phyloP scores from a whole-genome alignment of 2,329 filamentous ascomycete species.

The Corynespora cassiicola region DNA sequence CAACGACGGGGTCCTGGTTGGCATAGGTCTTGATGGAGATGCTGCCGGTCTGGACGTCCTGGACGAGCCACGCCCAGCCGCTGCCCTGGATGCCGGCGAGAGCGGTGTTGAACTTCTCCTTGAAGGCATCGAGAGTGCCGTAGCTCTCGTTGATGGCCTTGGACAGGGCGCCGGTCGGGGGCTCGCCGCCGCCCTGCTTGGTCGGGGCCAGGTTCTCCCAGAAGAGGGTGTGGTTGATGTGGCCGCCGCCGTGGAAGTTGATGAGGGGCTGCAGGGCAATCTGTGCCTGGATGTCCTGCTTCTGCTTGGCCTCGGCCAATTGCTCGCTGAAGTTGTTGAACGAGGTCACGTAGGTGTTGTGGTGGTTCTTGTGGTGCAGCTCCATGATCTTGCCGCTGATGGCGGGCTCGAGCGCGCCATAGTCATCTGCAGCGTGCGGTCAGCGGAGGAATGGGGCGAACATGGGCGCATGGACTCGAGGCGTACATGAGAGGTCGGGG shows the following conservation, averaged over 20 bases:
- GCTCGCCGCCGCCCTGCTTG: conserved; percentile 70
- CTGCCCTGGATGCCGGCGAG: conserved; percentile 70
- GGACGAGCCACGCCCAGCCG: conserved; percentile 69
- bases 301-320: conserved; percentile 63
- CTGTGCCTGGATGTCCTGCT: conserved; percentile 60
- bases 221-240: conserved; percentile 72
- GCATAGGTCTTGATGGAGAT: conserved; percentile 74
- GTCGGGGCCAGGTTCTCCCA: conserved; percentile 75
- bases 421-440: conserved; percentile 73
- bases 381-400: conserved; percentile 95
- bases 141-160: conserved; percentile 66
- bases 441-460: conserved; percentile 3
- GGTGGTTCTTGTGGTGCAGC: conserved; percentile 92
- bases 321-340: conserved; percentile 83
- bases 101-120: conserved; percentile 69
- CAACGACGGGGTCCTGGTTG: conserved; percentile 90
- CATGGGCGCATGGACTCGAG: neutral
- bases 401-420: conserved; percentile 85
- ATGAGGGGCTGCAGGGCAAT: conserved; percentile 65
- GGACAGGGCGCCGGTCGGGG: conserved; percentile 63
- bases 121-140: conserved; percentile 64
- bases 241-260: conserved; percentile 72
- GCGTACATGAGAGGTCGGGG: conserved; percentile 80
- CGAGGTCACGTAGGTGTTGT: conserved; percentile 90
- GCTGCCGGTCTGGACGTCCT: conserved; percentile 65